Base-by-base conservation (phyloP, 164 flowering plant species). In the Warburgia ugandensis region DNA sequence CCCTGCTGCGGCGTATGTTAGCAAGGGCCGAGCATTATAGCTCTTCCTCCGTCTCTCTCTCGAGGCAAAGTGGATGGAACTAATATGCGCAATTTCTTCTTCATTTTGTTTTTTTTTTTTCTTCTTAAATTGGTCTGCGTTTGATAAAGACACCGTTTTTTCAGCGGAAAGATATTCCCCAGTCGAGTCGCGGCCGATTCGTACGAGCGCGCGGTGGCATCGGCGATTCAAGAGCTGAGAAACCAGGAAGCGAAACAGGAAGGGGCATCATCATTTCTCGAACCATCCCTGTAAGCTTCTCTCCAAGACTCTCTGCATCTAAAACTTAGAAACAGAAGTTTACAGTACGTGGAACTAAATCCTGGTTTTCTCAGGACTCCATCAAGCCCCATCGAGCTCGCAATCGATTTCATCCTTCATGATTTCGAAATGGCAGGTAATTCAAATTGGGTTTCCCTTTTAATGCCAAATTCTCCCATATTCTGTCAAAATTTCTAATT, bases 381-480 rank as follows among this genome's bases (percentile, higher is more conserved):
- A 0, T 75, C 70, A 54, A 84, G 88, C 11, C 97, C 97, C 0
- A 84, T 90, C 37, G 97, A 90, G 65, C 84, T 90, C 27, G 97
- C 97, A 51, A 90, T 90, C 60, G 97, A 90, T 63, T 90, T 86
- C 68, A 73, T 89, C 17, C 92, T 89, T 7, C 97, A 89, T 52
- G 97, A 89, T 63, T 89, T 89, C 62, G 95, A 89, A 72, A 89
- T 86, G 95, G 84, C 97, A 64, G 97, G 97, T 83, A 5, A 56
- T 36, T 36, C 12, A 36, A 36, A 2, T 7, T 36, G 39, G 12
- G 39, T 36, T 36, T 36, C n/a, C n/a, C n/a, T n/a, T n/a, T n/a
- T n/a, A n/a, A n/a, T n/a, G n/a, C n/a, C n/a, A n/a, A n/a, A n/a
- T n/a, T n/a, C n/a, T n/a, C n/a, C n/a, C n/a, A n/a, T n/a, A n/a